Conservation (phyloP, 2,329 filamentous ascomycete species). For the Diaporthe capsici region DNA sequence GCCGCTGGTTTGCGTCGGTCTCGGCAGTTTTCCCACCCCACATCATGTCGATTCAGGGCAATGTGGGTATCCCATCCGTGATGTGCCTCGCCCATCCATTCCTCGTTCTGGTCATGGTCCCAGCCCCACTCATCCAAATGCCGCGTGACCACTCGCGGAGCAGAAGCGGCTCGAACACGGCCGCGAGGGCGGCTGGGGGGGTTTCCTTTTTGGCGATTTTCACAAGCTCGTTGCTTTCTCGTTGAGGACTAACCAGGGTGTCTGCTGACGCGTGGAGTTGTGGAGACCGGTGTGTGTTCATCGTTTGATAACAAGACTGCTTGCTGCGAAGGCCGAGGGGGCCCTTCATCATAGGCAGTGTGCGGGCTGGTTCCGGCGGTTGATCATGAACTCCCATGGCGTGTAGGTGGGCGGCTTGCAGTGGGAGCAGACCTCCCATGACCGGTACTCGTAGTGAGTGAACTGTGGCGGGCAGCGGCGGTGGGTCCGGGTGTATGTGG, state of each 20-base stretch:
- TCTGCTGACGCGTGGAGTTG: background rate
- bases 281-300: background rate
- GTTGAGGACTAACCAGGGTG: background rate
- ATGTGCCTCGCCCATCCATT: constrained; percentile 15
- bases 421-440: constrained; percentile 59
- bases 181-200: background rate
- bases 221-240: background rate
- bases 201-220: too few species aligned
- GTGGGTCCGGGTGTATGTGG: constrained; percentile 61
- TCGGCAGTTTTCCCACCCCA: constrained; percentile 1
- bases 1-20: background rate
- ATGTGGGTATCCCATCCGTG: constrained; percentile 12
- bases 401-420: constrained; percentile 54
- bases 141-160: constrained; percentile 11
- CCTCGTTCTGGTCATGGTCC: constrained; percentile 9
- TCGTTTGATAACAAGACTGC: background rate
- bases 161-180: background rate
- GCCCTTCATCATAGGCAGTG: constrained; percentile 41
- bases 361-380: constrained; percentile 49
- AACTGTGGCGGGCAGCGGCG: constrained; percentile 59
- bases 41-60: constrained; percentile 8
- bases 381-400: constrained; percentile 55
- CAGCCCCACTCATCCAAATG: background rate
- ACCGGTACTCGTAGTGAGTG: constrained; percentile 63
- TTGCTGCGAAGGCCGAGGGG: constrained; percentile 12